Evolutionary conservation across 1,284 basidiomycete genomes (phyloP).

Genomic region (Tilletia walkeri): DNA sequence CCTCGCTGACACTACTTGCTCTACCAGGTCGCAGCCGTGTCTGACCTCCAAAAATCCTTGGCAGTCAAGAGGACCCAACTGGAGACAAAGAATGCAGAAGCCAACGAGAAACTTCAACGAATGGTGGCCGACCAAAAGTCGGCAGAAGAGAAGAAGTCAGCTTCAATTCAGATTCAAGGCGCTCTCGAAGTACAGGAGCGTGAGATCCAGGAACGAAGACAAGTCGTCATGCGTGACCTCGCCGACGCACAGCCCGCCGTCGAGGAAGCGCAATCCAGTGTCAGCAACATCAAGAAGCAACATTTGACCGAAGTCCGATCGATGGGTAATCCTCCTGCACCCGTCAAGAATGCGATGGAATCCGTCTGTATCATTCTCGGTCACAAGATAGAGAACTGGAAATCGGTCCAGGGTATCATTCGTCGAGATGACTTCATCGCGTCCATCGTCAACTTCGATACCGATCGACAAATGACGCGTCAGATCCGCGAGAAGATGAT

Average conservation of each 20-base stretch:
- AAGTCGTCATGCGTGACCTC: conserved; percentile 89
- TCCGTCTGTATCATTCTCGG: conserved; percentile 97
- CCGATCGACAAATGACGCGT: conserved; percentile 83
- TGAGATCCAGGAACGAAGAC: conserved; percentile 79
- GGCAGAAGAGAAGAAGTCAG: conserved; percentile 94
- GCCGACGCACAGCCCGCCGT: conserved; percentile 98
- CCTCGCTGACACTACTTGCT: neutral
- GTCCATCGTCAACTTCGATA: conserved; percentile 95
- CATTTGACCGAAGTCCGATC: conserved; percentile 96
- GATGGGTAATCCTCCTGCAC: conserved; percentile 97
- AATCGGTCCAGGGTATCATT: conserved; percentile 91
- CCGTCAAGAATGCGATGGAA: conserved; percentile 98
- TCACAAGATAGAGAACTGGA: conserved; percentile 95
- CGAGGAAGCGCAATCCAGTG: conserved; percentile 86
- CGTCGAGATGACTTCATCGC: conserved; percentile 97
- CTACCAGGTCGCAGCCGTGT: conserved; percentile 66
- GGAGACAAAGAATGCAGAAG: conserved; percentile 87
- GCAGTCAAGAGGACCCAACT: conserved; percentile 91
- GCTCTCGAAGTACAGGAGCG: conserved; percentile 87
- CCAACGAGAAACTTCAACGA: conserved; percentile 92
- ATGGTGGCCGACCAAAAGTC: conserved; percentile 99
- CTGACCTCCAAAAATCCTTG: conserved; percentile 85
- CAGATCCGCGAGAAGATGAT: conserved; percentile 87
- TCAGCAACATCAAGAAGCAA: conserved; percentile 94
- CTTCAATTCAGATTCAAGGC: conserved; percentile 92